Percentiles rank a stretch among this genome's conserved stretches.
Evolutionary conservation across 495 filamentous ascomycete species (phyloP).

Genomic region (Aspergillus sclerotioniger): DNA sequence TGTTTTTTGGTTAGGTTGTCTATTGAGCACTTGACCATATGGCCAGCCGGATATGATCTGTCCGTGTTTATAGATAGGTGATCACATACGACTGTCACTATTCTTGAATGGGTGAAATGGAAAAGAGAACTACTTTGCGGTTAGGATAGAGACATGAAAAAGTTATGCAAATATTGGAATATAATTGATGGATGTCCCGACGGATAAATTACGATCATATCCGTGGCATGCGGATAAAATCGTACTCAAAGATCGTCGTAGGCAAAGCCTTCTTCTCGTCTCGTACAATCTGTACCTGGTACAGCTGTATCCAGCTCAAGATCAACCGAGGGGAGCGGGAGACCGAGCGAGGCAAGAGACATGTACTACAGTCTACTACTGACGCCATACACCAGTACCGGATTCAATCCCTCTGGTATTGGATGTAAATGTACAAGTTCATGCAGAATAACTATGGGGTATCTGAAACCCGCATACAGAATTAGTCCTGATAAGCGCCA

Average conservation of each 20-base stretch:
- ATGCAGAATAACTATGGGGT: conserved; percentile 20
- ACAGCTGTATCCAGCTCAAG: conserved; percentile 56
- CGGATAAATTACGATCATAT: conserved; percentile 53
- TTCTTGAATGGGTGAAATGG: no score
- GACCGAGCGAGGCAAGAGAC: conserved; percentile 60
- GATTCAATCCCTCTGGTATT: neutral
- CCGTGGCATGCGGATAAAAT: conserved; percentile 41
- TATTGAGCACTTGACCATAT: no score
- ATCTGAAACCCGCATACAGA: conserved; percentile 27
- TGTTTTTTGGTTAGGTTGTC: no score
- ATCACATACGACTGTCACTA: no score
- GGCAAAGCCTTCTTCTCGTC: conserved; percentile 46
- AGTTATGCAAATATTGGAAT: no score
- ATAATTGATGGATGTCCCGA: conserved; percentile 38
- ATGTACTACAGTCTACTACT: neutral
- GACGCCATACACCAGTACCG: neutral
- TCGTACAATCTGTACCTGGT: conserved; percentile 37
- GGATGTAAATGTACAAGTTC: neutral
- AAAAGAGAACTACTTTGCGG: no score
- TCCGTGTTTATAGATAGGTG: no score
- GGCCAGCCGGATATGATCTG: no score
- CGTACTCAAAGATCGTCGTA: conserved; percentile 58
- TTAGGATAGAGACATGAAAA: no score
- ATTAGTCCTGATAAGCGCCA: conserved; percentile 27
- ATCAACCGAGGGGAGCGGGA: conserved; percentile 46